These are phyloP conservation scores for Oidium heveae DNA, from an alignment of 2,329 filamentous ascomycete species.

Conservation along the genomic window DNA sequence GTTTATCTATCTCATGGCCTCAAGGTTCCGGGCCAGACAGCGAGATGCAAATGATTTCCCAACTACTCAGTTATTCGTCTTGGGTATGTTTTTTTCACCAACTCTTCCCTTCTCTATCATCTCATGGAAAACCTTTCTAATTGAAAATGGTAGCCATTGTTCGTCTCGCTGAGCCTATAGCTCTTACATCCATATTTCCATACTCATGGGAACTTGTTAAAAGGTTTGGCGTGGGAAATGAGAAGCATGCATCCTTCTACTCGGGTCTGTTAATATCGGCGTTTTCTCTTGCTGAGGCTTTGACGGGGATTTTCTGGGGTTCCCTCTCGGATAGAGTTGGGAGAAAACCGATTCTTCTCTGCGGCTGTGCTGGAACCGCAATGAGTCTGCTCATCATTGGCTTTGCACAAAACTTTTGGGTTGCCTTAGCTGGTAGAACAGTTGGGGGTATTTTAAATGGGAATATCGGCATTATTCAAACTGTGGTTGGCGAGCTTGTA, in stretches of 20 bases:
- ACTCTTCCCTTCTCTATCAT: not conserved
- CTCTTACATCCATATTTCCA: constrained; percentile 77
- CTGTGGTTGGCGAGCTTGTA: constrained; percentile 77
- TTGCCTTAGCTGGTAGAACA: constrained; percentile 51
- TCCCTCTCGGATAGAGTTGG: constrained; percentile 58
- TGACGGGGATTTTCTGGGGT: constrained; percentile 79
- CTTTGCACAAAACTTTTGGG: constrained; percentile 59
- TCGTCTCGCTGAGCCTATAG: constrained; percentile 76
- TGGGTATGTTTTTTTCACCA: constrained; percentile 31
- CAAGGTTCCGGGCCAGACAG: not conserved
- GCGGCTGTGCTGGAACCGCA: constrained; percentile 64
- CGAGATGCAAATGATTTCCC: constrained; percentile 55
- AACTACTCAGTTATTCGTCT: constrained; percentile 54
- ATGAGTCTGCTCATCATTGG: constrained; percentile 64
- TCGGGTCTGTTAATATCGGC: constrained; percentile 70
- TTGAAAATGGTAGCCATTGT: constrained; percentile 33
- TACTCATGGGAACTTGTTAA: constrained; percentile 73
- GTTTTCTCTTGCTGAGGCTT: constrained; percentile 57
- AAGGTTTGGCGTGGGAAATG: constrained; percentile 44
- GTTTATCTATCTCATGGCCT: not conserved
- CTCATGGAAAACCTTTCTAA: not conserved
- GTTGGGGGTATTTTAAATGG: constrained; percentile 69
- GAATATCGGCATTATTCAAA: constrained; percentile 64
- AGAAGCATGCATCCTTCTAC: constrained; percentile 62
- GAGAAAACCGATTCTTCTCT: constrained; percentile 59